Conservation (phyloP, 257 asterid species). For the Voacanga thouarsii region DNA sequence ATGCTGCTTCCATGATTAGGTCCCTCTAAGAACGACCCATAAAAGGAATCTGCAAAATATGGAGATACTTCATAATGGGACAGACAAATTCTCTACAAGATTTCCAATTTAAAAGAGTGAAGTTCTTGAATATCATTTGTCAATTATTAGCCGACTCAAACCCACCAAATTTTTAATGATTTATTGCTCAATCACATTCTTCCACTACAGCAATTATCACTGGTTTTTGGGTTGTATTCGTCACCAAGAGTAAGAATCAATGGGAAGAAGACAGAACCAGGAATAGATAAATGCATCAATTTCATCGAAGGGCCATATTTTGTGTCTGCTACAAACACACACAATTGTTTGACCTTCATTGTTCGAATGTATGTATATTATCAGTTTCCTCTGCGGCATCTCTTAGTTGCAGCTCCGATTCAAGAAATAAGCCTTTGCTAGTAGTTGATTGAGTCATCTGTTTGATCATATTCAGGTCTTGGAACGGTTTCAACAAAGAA, state of each 20-base stretch:
- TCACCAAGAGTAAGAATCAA: conserved; percentile 7
- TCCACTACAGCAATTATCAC: background rate
- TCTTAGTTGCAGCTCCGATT: no score
- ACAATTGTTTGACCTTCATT: background rate
- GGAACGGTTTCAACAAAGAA: background rate
- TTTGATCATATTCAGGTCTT: background rate
- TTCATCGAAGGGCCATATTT: background rate
- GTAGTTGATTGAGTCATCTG: background rate
- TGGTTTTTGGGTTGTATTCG: background rate
- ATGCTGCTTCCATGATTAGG: background rate
- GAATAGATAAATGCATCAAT: background rate
- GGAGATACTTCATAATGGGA: background rate
- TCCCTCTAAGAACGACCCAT: background rate
- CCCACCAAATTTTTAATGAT: background rate
- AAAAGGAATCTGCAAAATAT: background rate
- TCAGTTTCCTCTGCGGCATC: background rate
- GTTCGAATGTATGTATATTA: background rate
- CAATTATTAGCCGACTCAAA: background rate
- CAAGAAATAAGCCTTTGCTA: no score
- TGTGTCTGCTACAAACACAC: background rate
- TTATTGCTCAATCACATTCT: background rate
- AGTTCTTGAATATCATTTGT: background rate
- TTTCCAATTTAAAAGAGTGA: background rate
- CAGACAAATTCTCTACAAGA: background rate
- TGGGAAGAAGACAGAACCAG: background rate